Evolutionary conservation across 352 stramenopile species (phyloP).

Genomic region (Phytophthora pinifolia): DNA sequence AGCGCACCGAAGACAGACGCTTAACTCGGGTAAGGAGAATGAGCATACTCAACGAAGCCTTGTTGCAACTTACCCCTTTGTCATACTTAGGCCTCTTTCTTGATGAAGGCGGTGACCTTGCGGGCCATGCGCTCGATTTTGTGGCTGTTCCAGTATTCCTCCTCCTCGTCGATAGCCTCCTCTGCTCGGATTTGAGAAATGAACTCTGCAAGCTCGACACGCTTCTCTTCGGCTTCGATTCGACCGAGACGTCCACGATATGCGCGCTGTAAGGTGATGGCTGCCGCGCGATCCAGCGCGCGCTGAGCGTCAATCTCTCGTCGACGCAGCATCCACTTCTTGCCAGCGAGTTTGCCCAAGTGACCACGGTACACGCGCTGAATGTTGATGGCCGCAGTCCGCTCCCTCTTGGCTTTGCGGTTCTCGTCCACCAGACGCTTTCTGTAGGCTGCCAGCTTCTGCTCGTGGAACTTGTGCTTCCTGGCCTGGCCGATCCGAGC

Average conservation of each 20-base stretch:
- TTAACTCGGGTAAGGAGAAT: conserved; percentile 28
- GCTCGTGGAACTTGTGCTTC: conserved; percentile 66
- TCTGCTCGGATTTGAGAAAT: conserved; percentile 90
- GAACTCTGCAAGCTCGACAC: conserved; percentile 93
- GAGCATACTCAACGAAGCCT: conserved; percentile 17
- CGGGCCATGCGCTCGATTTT: conserved; percentile 52
- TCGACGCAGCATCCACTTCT: conserved; percentile 80
- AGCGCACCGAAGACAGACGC: neutral
- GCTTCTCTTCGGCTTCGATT: conserved; percentile 73
- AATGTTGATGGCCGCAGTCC: conserved; percentile 52
- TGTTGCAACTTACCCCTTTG: conserved; percentile 28
- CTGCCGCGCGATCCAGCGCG: conserved; percentile 72
- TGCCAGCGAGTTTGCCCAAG: conserved; percentile 80
- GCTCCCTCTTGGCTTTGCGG: conserved; percentile 62
- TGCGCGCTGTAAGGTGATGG: conserved; percentile 83
- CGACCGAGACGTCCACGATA: conserved; percentile 87
- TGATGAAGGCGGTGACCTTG: conserved; percentile 59
- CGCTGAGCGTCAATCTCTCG: conserved; percentile 85
- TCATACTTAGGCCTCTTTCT: conserved; percentile 49
- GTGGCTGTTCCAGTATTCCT: conserved; percentile 69
- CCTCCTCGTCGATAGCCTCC: conserved; percentile 90
- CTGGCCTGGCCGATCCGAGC: conserved; percentile 59
- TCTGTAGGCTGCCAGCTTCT: conserved; percentile 60
- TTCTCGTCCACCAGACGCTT: conserved; percentile 64
- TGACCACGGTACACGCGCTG: conserved; percentile 74